Evolutionary conservation across 306 rosid species (phyloP).

Genomic region (Leucaena leucocephala): DNA sequence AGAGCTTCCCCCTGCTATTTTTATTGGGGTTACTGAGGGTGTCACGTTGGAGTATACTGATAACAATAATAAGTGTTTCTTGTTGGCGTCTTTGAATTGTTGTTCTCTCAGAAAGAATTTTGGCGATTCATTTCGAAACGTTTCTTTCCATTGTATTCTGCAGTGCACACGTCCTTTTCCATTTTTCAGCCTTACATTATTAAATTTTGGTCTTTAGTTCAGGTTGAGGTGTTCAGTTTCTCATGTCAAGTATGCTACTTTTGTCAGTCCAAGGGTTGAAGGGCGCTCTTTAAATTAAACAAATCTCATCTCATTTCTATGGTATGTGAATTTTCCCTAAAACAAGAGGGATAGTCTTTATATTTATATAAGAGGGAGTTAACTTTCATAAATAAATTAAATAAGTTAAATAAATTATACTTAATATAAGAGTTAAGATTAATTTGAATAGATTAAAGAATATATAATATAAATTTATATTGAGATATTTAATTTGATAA

Average conservation of each 20-base stretch:
- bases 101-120: not conserved
- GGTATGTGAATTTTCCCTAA: not conserved
- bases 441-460: no score
- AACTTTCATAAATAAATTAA: no score
- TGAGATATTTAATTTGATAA: no score
- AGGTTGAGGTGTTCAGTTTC: slow-evolving; percentile 1
- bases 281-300: not conserved
- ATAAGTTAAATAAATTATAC: no score
- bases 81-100: not conserved
- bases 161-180: not conserved
- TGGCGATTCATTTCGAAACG: slow-evolving; percentile 27
- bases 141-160: not conserved
- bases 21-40: slow-evolving; percentile 32
- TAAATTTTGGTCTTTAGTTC: slow-evolving; percentile 11
- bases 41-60: slow-evolving; percentile 41
- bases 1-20: slow-evolving; percentile 34
- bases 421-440: no score
- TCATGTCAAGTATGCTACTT: not conserved
- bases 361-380: no score
- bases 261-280: not conserved
- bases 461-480: no score
- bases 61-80: slow-evolving; percentile 18
- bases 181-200: slow-evolving; percentile 11
- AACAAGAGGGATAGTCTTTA: not conserved
- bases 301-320: not conserved